Base-by-base conservation (phyloP, 345 rosid genomes). In the Lepidium sativum region DNA sequence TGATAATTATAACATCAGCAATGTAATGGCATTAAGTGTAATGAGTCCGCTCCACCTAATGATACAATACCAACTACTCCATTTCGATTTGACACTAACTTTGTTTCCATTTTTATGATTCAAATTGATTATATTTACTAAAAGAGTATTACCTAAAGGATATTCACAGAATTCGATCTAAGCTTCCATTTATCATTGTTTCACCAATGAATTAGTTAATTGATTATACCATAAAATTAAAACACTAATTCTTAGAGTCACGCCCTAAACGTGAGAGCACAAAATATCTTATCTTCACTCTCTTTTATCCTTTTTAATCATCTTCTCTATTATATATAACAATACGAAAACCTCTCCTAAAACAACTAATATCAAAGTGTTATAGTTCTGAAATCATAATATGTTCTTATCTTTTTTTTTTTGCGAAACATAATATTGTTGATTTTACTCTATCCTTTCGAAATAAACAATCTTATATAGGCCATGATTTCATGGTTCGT, bases 221-320 rank as follows among this genome's bases (percentile, higher is more conserved):
- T 48, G 38, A 41, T 52, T 48, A 48, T 38, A 48, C 15, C 38
- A 35, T 17, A 44, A 54, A 62, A 23, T n/a, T 54, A 70, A 38
- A 29, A 6, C 17, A 27, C 57, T 48, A 55, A 15, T 37, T 67
- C 4, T 23, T 34, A 38, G 50, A 55, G 52, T 71, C 69, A 71
- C 69, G 59, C 70, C 69, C 44, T 71, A 63, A 55, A 63, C 75
- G 63, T 56, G 69, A 54, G 47, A 54, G 29, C 29, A 25, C 5
- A 1, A 0, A 25, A 25, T 4, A 25, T 1, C 29, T 6, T 25
- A 6, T 5, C 5, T 25, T 25, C 29, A 25, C 29, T 43, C 3
- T 54, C 41, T n/a, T 65, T 54, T 42, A 25, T 25, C 5, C 6
- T 25, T 25, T 25, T n/a, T 5, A n/a, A n/a, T 25, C 29, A 25